These are phyloP conservation scores for Penicillium sp. DNA, from an alignment of 2,329 filamentous ascomycete species.

Conservation along the genomic window DNA sequence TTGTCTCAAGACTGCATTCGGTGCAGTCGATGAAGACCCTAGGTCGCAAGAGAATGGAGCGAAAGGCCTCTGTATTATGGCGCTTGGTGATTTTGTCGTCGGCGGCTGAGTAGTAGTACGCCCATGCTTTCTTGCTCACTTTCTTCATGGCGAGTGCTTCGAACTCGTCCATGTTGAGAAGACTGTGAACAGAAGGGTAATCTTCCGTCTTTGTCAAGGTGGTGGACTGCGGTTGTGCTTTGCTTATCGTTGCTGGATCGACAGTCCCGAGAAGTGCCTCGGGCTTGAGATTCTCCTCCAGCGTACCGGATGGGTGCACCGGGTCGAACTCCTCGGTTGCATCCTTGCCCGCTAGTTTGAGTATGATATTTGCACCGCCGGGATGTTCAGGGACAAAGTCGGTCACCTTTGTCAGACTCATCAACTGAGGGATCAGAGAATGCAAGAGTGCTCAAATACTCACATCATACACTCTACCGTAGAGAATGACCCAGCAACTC, in stretches of 20 bases:
- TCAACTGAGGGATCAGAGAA: background rate
- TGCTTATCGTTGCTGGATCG: slow-evolving; percentile 65
- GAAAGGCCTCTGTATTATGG: slow-evolving; percentile 16
- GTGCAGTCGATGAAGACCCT: slow-evolving; percentile 84
- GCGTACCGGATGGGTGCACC: slow-evolving; percentile 80
- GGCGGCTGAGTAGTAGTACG: slow-evolving; percentile 85
- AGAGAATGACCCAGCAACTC: slow-evolving; percentile 24
- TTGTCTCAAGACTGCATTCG: slow-evolving; percentile 71
- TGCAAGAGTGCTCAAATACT: background rate
- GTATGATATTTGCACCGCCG: slow-evolving; percentile 79
- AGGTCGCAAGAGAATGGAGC: slow-evolving; percentile 76
- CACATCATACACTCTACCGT: slow-evolving; percentile 28
- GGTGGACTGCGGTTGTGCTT: slow-evolving; percentile 39
- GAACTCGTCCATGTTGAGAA: slow-evolving; percentile 85
- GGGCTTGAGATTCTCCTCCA: slow-evolving; percentile 76
- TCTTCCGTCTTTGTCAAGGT: slow-evolving; percentile 52
- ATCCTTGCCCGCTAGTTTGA: slow-evolving; percentile 80
- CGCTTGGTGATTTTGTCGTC: slow-evolving; percentile 68
- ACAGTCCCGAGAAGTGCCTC: slow-evolving; percentile 71
- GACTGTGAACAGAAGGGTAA: slow-evolving; percentile 26
- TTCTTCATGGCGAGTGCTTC: slow-evolving; percentile 75
- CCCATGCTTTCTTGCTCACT: slow-evolving; percentile 80
- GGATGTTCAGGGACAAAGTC: slow-evolving; percentile 81
- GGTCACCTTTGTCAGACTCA: slow-evolving; percentile 51
- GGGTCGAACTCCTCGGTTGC: slow-evolving; percentile 91